Conservation (phyloP, 768 basidiomycete species). For the Tephrocybe sp. region DNA sequence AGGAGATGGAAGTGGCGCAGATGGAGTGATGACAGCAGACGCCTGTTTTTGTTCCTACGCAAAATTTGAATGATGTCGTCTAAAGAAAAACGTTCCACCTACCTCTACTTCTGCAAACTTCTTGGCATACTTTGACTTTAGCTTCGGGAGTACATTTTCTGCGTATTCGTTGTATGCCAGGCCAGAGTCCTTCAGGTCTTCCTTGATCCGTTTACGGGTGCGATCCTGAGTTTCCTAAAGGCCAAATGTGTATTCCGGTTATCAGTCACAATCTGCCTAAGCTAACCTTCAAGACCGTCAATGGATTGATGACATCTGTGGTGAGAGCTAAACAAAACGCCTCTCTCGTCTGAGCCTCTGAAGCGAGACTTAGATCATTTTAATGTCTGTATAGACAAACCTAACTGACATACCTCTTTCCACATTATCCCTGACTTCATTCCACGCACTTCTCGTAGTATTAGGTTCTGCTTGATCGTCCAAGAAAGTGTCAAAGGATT, state of each 20-base stretch:
- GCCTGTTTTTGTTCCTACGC: slow-evolving; percentile 66
- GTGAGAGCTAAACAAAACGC: slow-evolving; percentile 75
- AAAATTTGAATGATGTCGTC: background rate
- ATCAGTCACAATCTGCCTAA: slow-evolving; percentile 1
- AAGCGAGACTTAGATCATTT: slow-evolving; percentile 10
- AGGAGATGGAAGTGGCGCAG: slow-evolving; percentile 31
- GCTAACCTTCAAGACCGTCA: slow-evolving; percentile 65
- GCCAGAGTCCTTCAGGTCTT: slow-evolving; percentile 83
- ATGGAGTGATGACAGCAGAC: slow-evolving; percentile 34
- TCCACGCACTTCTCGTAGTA: slow-evolving; percentile 75
- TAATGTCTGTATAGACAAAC: background rate
- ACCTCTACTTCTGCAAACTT: slow-evolving; percentile 91
- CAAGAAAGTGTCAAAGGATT: slow-evolving; percentile 65
- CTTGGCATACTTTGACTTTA: slow-evolving; percentile 78
- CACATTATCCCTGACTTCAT: slow-evolving; percentile 81
- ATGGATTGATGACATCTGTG: slow-evolving; percentile 70
- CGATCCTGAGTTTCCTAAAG: slow-evolving; percentile 85
- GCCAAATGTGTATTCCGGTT: background rate
- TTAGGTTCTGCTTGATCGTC: slow-evolving; percentile 71
- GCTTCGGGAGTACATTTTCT: slow-evolving; percentile 74
- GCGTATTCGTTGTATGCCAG: slow-evolving; percentile 78
- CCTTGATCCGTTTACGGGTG: slow-evolving; percentile 89
- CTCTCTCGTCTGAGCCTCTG: slow-evolving; percentile 81
- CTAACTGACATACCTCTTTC: slow-evolving; percentile 74
- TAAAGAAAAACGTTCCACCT: slow-evolving; percentile 13